Conservation (phyloP, 257 asterid genomes). For the Galeopsis tetrahit region DNA sequence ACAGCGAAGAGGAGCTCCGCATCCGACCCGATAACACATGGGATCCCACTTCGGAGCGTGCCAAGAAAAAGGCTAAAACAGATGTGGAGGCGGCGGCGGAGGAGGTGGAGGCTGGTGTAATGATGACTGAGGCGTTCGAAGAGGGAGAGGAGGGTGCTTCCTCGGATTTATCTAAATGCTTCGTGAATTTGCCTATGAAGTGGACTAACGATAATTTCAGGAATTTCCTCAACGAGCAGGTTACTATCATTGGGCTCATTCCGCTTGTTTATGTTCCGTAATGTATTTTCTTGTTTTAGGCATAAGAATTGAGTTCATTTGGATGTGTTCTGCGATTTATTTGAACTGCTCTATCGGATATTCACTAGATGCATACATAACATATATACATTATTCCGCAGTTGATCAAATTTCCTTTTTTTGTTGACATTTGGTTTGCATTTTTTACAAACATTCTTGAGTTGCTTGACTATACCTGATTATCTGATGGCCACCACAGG, state of each 20-base stretch:
- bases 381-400: not conserved
- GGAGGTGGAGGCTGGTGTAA: conserved; percentile 45
- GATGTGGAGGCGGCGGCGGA: conserved; percentile 38
- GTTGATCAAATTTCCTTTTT: not conserved
- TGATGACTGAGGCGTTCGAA: conserved; percentile 89
- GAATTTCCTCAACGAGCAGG: conserved; percentile 69
- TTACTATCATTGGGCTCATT: conserved; percentile 23
- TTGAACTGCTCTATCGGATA: not conserved
- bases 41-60: conserved; percentile 98
- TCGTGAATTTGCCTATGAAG: conserved; percentile 85
- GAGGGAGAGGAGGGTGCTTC: conserved; percentile 51
- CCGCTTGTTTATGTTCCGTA: not conserved
- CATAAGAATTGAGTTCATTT: not conserved
- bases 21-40: conserved; percentile 76
- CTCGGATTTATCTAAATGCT: conserved; percentile 67
- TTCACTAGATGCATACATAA: conserved; percentile 1
- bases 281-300: not conserved
- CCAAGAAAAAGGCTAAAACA: conserved; percentile 63
- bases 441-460: conserved; percentile 6
- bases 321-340: not conserved
- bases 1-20: conserved; percentile 86
- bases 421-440: not conserved
- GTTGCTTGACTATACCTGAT: conserved; percentile 25
- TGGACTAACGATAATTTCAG: conserved; percentile 80
- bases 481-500: conserved; percentile 48